Evolutionary conservation across 2,329 filamentous ascomycete genomes (phyloP), one percentile per base, ranked within the genome.

Genomic region (Colletotrichum sp.): DNA sequence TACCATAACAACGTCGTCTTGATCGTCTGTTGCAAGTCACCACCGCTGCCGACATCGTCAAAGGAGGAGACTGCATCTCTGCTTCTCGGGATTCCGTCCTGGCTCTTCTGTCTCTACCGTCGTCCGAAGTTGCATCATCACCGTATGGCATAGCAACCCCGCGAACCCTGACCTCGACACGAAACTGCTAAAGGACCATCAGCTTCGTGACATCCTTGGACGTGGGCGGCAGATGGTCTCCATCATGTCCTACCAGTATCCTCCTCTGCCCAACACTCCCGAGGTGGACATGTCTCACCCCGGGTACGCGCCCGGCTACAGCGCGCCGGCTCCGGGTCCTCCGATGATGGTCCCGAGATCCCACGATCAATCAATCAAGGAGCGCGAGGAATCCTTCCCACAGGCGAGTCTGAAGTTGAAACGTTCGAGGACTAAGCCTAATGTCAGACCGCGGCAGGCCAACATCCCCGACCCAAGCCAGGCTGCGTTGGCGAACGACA

Each of bases 231-330:
- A 78, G 78, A 85, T 85, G 83, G 85, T 83, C 81, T 82, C 84
- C 76, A 84, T 84, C 79, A 89, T 90, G 87, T 85, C 88, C 77
- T 88, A 89, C 80, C 87, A 88, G 77, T 90, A 89, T 80, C 85
- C 87, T 52, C 82, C 85, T 77, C 84, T 85, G 74, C 83, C 86
- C 69, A 84, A 83, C 80, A 83, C 83, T 80, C 79, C 83, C 78
- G 86, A 86, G 68, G 85, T 87, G 83, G 84, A 86, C 72, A 81
- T 87, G 77, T 81, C 85, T 65, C 83, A 85, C 67, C 79, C 84
- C 68, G 81, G 82, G 72, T 89, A 85, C 66, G 69, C 82, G 76
- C 78, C 82, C 34, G 78, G 77, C 74, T 84, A 84, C 77, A 76
- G 79, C 59, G 77, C 83, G 77, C 81, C 84, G 77, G 82, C 84